phyloP scores from a whole-genome alignment of 768 basidiomycete genomes.

The Brasilioporus rufonigricans region DNA sequence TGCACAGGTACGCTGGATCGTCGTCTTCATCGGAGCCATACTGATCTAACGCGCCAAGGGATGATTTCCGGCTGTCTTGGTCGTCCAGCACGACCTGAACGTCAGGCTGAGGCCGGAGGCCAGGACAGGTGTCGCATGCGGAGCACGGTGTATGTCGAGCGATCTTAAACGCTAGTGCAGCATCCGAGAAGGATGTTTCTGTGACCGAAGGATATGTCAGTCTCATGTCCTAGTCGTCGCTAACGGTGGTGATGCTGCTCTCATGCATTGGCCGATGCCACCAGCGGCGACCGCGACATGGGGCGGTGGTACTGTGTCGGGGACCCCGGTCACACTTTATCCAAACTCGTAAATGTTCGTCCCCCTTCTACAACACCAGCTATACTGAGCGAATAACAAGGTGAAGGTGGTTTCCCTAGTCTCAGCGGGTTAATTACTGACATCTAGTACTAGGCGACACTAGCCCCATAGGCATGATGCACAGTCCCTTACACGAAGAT shows the following conservation, averaged over 20 bases:
- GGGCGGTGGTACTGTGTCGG: background rate
- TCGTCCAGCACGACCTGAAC: slow-evolving; percentile 59
- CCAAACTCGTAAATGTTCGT: too few species aligned
- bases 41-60: slow-evolving; percentile 54
- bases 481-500: too few species aligned
- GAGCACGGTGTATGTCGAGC: slow-evolving; percentile 78
- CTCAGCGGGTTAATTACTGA: too few species aligned
- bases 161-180: slow-evolving; percentile 67
- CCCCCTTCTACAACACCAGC: too few species aligned
- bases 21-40: slow-evolving; percentile 75
- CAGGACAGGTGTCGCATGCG: slow-evolving; percentile 61
- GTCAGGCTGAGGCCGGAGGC: slow-evolving; percentile 62
- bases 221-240: slow-evolving; percentile 45
- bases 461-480: too few species aligned
- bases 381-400: too few species aligned
- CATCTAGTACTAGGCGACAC: too few species aligned
- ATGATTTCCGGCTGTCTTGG: slow-evolving; percentile 40
- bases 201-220: slow-evolving; percentile 66
- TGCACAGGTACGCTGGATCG: slow-evolving; percentile 50
- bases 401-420: too few species aligned
- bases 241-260: background rate
- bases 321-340: slow-evolving; percentile 16
- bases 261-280: background rate
- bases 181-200: slow-evolving; percentile 45
- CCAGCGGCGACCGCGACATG: background rate